Evolutionary conservation across 2,329 filamentous ascomycete species (phyloP).

Genomic region (Penicillium freii): DNA sequence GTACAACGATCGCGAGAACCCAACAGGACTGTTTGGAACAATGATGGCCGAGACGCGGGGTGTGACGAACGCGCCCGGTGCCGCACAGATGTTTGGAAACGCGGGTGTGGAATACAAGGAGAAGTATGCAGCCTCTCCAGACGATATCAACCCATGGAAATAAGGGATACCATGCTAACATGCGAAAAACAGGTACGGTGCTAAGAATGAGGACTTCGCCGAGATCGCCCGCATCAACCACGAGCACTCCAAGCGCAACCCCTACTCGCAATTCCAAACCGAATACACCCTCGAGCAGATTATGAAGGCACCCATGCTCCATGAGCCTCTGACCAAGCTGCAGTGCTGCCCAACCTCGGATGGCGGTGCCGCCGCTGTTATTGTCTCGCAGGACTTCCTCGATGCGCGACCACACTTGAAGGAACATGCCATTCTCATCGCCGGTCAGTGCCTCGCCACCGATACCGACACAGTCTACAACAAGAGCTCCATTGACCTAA

Average conservation of each 20-base stretch:
- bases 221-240: constrained; percentile 95
- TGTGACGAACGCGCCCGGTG: constrained; percentile 75
- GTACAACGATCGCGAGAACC: constrained; percentile 82
- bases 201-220: constrained; percentile 80
- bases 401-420: constrained; percentile 79
- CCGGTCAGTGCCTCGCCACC: constrained; percentile 83
- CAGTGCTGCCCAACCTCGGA: constrained; percentile 98
- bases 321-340: constrained; percentile 89
- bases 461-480: constrained; percentile 79
- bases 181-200: constrained; percentile 65
- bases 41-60: constrained; percentile 86
- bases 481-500: constrained; percentile 75
- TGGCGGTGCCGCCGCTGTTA: constrained; percentile 80
- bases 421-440: constrained; percentile 80
- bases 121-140: constrained; percentile 56
- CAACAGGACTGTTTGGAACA: constrained; percentile 66
- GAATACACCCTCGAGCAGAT: constrained; percentile 87
- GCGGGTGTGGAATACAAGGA: constrained; percentile 93
- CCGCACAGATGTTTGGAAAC: constrained; percentile 94
- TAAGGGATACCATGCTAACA: neutral
- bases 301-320: constrained; percentile 71
- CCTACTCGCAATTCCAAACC: constrained; percentile 95
- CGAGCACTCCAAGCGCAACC: constrained; percentile 84
- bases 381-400: constrained; percentile 87
- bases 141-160: neutral